A percentile compares a stretch with the other conserved stretches of the same genome.
Evolutionary conservation across 2,329 filamentous ascomycete species (phyloP).

Genomic region (Akanthomyces muscarius): DNA sequence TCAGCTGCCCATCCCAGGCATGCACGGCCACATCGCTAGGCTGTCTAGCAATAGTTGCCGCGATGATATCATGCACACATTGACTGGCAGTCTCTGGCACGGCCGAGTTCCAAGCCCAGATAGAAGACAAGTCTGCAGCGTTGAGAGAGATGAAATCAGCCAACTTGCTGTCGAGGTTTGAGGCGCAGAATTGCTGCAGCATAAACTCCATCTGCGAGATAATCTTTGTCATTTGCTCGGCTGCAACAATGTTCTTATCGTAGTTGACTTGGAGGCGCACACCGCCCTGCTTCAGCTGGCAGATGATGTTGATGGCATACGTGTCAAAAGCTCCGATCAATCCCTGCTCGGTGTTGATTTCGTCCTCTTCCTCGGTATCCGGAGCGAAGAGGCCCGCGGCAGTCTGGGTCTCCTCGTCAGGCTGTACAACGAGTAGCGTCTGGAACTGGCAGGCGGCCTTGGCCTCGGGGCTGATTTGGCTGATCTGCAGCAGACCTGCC

Average conservation of each 20-base stretch:
- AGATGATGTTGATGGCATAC: constrained; percentile 19
- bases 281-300: constrained; percentile 18
- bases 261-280: constrained; percentile 18
- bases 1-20: constrained; percentile 16
- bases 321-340: constrained; percentile 19
- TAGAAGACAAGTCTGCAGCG: background rate
- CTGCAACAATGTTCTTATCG: constrained; percentile 17
- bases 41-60: background rate
- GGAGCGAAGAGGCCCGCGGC: constrained; percentile 1
- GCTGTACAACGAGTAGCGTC: constrained; percentile 21
- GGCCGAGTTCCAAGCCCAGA: constrained; percentile 18
- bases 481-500: constrained; percentile 29
- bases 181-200: constrained; percentile 17
- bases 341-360: constrained; percentile 1
- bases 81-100: background rate
- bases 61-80: background rate
- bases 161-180: constrained; percentile 4
- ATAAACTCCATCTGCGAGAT: constrained; percentile 17
- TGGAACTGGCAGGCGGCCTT: constrained; percentile 19
- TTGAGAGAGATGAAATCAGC: background rate
- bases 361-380: constrained; percentile 4
- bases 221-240: constrained; percentile 14
- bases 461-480: constrained; percentile 15
- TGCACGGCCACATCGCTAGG: background rate
- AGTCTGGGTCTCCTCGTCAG: constrained; percentile 6